phyloP scores from a whole-genome alignment of 257 asterid genomes.

The Nemophila menziesii region DNA sequence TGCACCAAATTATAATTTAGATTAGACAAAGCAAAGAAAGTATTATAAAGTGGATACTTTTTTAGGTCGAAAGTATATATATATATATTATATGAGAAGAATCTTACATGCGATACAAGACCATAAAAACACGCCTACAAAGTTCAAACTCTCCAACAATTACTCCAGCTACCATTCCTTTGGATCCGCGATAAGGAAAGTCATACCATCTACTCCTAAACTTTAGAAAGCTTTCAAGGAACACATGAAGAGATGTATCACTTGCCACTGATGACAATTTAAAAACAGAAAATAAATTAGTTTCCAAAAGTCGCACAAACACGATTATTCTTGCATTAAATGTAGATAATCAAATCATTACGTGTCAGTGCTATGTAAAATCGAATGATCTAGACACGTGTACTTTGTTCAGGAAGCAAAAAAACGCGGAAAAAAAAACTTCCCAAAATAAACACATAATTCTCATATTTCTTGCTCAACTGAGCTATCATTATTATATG shows the following conservation, averaged over 20 bases:
- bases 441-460: no score
- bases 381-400: no score
- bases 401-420: no score
- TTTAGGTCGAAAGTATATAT: neutral
- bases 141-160: conserved; percentile 80
- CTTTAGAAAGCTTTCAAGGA: conserved; percentile 81
- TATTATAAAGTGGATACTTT: no score
- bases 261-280: conserved; percentile 48
- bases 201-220: conserved; percentile 94
- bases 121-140: conserved; percentile 83
- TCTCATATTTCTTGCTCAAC: no score
- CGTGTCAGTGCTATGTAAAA: no score
- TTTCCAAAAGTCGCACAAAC: neutral
- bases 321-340: neutral
- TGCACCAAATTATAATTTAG: conserved; percentile 13
- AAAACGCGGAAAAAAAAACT: no score
- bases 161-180: conserved; percentile 71
- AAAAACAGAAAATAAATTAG: neutral
- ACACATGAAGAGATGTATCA: conserved; percentile 59
- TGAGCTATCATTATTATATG: no score
- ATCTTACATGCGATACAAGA: conserved; percentile 82
- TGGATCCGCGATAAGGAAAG: conserved; percentile 72
- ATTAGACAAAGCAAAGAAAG: neutral
- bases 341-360: neutral
- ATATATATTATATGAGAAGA: neutral